phyloP scores from a whole-genome alignment of 306 rosid genomes.

The Castanea mollissima region DNA sequence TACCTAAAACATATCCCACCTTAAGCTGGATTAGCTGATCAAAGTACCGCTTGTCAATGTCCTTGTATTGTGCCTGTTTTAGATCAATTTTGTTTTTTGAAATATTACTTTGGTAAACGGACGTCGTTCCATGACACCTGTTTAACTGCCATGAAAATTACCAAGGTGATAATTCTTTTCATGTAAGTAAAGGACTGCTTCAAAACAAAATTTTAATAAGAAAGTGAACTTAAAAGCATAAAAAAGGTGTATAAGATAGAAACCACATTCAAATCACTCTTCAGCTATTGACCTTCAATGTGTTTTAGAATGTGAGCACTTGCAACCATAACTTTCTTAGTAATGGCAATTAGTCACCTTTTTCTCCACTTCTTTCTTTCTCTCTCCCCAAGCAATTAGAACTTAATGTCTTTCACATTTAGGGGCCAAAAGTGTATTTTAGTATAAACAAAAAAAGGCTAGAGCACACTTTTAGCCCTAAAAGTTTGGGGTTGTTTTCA shows the following conservation, averaged over 20 bases:
- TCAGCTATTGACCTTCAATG: background rate
- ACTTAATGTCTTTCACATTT: background rate
- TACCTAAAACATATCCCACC: constrained; percentile 38
- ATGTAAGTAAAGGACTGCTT: constrained; percentile 13
- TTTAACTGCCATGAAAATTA: constrained; percentile 47
- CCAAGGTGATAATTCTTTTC: constrained; percentile 15
- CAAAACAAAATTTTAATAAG: background rate
- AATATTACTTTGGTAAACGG: constrained; percentile 75
- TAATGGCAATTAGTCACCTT: background rate
- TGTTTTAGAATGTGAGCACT: background rate
- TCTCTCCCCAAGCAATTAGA: background rate
- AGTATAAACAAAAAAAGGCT: too few relatives aligned
- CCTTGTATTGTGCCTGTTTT: constrained; percentile 84
- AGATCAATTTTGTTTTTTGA: constrained; percentile 77
- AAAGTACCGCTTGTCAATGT: constrained; percentile 83
- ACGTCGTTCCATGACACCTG: constrained; percentile 74
- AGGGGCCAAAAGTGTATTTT: too few relatives aligned
- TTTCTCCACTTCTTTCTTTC: background rate
- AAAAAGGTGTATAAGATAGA: background rate
- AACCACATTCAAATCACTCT: background rate
- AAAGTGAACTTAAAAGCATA: background rate
- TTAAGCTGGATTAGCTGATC: constrained; percentile 95
- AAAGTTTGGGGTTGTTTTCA: too few relatives aligned
- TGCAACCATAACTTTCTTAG: background rate
- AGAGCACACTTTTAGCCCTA: too few relatives aligned